Evolutionary conservation across 202 grass and related monocot species (phyloP).

Genomic region (Panicum hallii): DNA sequence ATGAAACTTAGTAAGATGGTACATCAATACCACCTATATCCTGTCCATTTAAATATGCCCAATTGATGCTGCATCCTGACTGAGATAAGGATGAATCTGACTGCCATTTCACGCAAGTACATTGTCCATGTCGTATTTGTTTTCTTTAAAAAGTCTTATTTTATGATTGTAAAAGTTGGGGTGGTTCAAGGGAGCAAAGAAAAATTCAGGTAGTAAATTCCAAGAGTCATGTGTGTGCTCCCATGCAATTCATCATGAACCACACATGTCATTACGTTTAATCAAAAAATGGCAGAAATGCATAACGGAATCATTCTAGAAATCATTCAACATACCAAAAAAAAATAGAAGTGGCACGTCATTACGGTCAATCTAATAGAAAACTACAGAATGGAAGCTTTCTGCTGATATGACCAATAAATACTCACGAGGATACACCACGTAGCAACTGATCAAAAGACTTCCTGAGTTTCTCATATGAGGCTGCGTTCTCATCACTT

Average conservation of each 20-base stretch:
- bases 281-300: slow-evolving; percentile 14
- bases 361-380: slow-evolving; percentile 33
- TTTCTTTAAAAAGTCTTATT: slow-evolving; percentile 8
- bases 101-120: neutral
- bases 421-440: slow-evolving; percentile 91
- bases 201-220: slow-evolving; percentile 35
- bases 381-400: slow-evolving; percentile 6
- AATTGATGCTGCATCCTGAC: neutral
- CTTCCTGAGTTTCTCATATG: slow-evolving; percentile 96
- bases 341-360: neutral
- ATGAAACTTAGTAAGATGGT: neutral
- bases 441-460: slow-evolving; percentile 95
- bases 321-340: neutral
- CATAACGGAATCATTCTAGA: neutral
- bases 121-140: neutral
- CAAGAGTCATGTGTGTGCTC: neutral
- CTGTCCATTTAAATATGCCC: neutral
- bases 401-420: slow-evolving; percentile 4
- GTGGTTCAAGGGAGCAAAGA: slow-evolving; percentile 12
- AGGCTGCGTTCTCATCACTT: slow-evolving; percentile 84
- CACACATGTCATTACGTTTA: slow-evolving; percentile 27
- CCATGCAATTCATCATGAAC: slow-evolving; percentile 3
- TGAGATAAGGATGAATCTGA: neutral
- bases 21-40: neutral
- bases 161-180: neutral